Conservation (phyloP, 139 green algal genomes). For the Astrephomene gubernaculifera region DNA sequence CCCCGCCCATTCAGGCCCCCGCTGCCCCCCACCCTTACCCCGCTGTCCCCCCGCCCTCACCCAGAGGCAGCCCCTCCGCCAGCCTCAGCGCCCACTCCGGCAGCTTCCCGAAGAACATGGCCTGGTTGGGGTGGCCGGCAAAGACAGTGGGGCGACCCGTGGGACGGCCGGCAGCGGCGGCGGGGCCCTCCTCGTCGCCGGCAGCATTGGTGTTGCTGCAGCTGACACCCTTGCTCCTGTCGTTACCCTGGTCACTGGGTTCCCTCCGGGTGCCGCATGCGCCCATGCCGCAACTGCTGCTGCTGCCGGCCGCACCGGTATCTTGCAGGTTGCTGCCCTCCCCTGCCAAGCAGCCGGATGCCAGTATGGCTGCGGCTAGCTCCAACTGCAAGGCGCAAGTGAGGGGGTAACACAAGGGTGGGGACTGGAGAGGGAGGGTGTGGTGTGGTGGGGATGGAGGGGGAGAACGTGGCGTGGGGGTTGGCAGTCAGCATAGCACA, state of each 20-base stretch:
- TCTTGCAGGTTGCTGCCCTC: not conserved
- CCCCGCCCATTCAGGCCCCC: too few species aligned
- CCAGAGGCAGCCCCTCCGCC: not conserved
- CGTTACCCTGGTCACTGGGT: too few species aligned
- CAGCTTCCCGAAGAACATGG: conserved; percentile 45
- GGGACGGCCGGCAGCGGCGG: not conserved
- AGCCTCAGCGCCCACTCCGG: conserved; percentile 27
- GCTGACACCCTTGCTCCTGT: too few species aligned
- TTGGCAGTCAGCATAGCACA: too few species aligned
- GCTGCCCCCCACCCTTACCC: too few species aligned
- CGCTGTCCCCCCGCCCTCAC: not conserved
- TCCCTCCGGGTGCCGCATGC: too few species aligned
- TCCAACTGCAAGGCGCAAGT: conserved; percentile 3
- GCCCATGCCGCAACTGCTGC: not conserved
- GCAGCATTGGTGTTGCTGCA: not conserved
- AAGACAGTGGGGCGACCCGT: too few species aligned
- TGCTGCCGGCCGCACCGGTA: not conserved
- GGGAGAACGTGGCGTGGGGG: too few species aligned
- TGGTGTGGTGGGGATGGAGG: too few species aligned
- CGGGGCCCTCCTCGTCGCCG: not conserved
- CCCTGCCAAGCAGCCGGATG: conserved; percentile 2
- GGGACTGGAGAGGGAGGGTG: too few species aligned
- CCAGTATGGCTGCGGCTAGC: not conserved
- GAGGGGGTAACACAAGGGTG: too few species aligned
- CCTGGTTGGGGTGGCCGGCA: conserved; percentile 49